phyloP scores from a whole-genome alignment of 1,284 basidiomycete genomes.

The Trichosporon ovoides region DNA sequence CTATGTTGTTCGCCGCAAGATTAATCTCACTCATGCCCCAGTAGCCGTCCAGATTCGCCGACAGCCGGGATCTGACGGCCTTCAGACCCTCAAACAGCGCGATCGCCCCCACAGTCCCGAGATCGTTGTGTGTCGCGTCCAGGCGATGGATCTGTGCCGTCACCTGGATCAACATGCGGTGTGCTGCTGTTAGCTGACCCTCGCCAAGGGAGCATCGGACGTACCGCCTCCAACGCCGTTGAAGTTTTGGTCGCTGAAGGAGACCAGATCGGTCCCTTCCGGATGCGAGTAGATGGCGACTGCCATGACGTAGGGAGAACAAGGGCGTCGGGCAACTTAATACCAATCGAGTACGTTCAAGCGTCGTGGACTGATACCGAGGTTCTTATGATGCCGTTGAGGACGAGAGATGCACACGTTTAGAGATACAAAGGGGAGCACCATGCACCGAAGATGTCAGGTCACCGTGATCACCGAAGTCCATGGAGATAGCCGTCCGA shows the following conservation, averaged over 20 bases:
- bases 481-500: no score
- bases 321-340: neutral
- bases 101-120: conserved; percentile 31
- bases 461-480: neutral
- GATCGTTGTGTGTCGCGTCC: conserved; percentile 39
- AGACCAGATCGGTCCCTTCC: conserved; percentile 33
- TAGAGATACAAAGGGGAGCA: no score
- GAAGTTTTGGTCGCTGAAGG: conserved; percentile 39
- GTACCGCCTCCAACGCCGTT: conserved; percentile 42
- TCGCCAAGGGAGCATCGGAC: conserved; percentile 10
- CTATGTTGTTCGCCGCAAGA: conserved; percentile 28
- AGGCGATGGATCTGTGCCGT: conserved; percentile 33
- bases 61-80: conserved; percentile 21
- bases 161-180: conserved; percentile 30
- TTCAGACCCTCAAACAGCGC: conserved; percentile 37
- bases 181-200: conserved; percentile 23
- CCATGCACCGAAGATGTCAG: neutral
- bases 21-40: conserved; percentile 43
- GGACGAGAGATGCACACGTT: no score
- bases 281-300: conserved; percentile 8
- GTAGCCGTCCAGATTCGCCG: neutral
- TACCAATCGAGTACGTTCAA: no score
- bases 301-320: neutral
- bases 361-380: no score
- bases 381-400: neutral